Conservation (phyloP, 148 eudicot species). For the Vaccinium vitisidaea region DNA sequence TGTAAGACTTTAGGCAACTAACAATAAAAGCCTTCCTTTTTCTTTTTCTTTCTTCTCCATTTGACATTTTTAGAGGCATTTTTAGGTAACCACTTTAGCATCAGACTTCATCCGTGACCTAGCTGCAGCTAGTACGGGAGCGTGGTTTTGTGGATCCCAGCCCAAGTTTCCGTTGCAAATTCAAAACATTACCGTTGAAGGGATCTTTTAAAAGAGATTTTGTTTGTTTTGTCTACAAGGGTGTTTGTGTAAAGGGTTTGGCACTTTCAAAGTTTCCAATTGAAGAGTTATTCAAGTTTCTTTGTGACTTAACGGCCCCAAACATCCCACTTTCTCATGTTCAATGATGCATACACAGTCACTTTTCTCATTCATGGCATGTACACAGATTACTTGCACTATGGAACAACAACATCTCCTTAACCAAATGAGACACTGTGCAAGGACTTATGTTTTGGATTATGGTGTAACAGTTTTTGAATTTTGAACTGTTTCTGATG, state of each 20-base stretch:
- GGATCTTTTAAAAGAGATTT: conserved; percentile 20
- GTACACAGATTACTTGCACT: neutral
- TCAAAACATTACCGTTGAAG: no score
- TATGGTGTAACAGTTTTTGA: neutral
- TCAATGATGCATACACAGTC: neutral
- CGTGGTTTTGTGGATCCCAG: no score
- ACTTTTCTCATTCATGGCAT: neutral
- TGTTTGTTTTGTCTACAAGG: conserved; percentile 38
- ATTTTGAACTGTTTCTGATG: neutral
- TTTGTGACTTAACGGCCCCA: neutral
- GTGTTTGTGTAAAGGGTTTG: neutral
- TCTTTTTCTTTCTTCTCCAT: no score
- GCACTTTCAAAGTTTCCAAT: neutral
- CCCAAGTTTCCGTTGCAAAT: no score
- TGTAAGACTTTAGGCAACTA: no score
- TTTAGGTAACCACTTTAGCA: no score
- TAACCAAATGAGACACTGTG: neutral
- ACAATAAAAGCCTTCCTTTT: no score
- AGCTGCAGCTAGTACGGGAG: no score
- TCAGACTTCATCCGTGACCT: no score
- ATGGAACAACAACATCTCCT: neutral
- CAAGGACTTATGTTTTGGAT: neutral
- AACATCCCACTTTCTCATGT: neutral
- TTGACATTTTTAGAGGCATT: no score
- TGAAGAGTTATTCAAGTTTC: no score